Evolutionary conservation across 1,139 yeast species (phyloP).

Genomic region (Hansenula lynferdii): DNA sequence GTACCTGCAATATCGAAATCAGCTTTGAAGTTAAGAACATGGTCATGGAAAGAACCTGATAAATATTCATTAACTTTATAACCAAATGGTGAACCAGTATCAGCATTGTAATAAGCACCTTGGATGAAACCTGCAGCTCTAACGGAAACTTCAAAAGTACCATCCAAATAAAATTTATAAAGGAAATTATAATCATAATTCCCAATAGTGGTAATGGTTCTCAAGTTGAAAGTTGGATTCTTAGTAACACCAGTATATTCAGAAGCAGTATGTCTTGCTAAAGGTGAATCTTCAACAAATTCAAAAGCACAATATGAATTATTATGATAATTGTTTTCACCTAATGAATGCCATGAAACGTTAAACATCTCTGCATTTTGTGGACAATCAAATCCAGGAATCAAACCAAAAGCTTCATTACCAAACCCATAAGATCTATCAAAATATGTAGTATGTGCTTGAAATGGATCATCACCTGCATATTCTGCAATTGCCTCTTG

Average conservation of each 20-base stretch:
- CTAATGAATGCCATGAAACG: constrained; percentile 20
- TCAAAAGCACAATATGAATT: constrained; percentile 24
- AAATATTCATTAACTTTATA: constrained; percentile 17
- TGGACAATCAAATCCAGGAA: constrained; percentile 25
- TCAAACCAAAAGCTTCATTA: constrained; percentile 21
- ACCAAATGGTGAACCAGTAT: constrained; percentile 18
- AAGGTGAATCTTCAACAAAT: constrained; percentile 19
- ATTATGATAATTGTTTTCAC: constrained; percentile 18
- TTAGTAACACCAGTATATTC: constrained; percentile 15
- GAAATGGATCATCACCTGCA: constrained; percentile 25
- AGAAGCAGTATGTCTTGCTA: constrained; percentile 21
- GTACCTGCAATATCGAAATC: constrained; percentile 23
- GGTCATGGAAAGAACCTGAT: constrained; percentile 25
- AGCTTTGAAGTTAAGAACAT: constrained; percentile 22
- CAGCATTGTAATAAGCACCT: constrained; percentile 21
- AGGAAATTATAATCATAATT: constrained; percentile 24
- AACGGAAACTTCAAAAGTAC: constrained; percentile 22
- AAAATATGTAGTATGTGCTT: constrained; percentile 19
- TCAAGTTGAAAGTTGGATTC: constrained; percentile 20
- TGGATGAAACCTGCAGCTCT: constrained; percentile 25
- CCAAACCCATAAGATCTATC: constrained; percentile 23
- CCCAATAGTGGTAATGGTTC: constrained; percentile 23
- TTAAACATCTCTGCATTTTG: constrained; percentile 23
- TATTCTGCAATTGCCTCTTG: constrained; percentile 26
- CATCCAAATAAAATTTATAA: constrained; percentile 22